Base-by-base conservation (phyloP, 1,284 basidiomycete species). In the Coniferiporia sulphurascens region DNA sequence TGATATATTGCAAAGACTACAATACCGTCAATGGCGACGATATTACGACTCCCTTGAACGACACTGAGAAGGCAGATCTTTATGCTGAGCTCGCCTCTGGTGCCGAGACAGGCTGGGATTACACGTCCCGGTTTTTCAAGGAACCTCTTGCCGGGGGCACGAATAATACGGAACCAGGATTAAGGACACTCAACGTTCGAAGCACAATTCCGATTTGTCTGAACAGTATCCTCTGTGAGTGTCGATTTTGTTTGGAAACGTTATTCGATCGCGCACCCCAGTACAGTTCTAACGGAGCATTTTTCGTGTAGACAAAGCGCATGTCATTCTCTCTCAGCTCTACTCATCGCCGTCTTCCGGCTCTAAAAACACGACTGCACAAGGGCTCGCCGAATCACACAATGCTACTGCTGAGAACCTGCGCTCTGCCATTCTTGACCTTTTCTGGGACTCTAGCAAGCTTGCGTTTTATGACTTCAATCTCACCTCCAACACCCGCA, bases 401-500 rank as follows among this genome's bases (percentile, higher is more conserved):
- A 76, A 73, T n/a, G 66, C 74, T 44, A 77, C 78, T 10, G 91
- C 93, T 0, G 69, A 76, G 0, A 73, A 74, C 4, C 76, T 93
- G 48, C 81, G 82, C 58, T 77, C 72, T 1, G 93, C 86, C 0
- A 84, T 97, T 60, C 74, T 95, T 46, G 95, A 97, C 69, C 80
- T 98, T 12, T 79, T 86, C 72, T 97, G 94, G 94, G 90, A 96
- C 69, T 65, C 83, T 0, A 73, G 74, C 2, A 92, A 91, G 76
- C 77, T 93, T 32, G 91, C 86, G 3, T 96, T 95, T 75, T 95
- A 95, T 70, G 92, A 94, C 72, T 95, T 86, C 72, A 91, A 92
- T 72, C 72, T 85, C 49, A 86, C 82, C 2, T 79, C 83, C 3
- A 84, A 86, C 61, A 69, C 79, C 8, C 83, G 87, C 58, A 86